Evolutionary conservation across 2,329 filamentous ascomycete genomes (phyloP).

Genomic region (Venturia oleaginea): DNA sequence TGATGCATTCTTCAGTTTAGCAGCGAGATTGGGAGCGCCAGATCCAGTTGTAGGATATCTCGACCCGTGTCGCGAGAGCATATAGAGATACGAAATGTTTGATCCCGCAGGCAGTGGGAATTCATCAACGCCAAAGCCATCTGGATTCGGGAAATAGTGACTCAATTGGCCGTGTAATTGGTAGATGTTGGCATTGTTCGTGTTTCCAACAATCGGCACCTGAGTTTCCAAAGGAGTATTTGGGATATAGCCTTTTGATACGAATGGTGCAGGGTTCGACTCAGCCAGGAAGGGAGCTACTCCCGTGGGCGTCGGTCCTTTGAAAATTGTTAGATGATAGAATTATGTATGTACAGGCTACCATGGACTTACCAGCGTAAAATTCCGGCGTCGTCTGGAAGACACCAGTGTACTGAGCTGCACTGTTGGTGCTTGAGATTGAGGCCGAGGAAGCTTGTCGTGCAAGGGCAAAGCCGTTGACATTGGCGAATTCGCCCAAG

Average conservation of each 20-base stretch:
- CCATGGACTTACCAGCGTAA: background rate
- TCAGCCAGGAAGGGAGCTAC: constrained; percentile 61
- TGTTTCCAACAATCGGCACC: constrained; percentile 53
- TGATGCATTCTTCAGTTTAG: constrained; percentile 47
- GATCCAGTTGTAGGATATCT: constrained; percentile 59
- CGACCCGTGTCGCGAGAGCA: constrained; percentile 65
- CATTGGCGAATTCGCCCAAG: constrained; percentile 5
- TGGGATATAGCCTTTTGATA: constrained; percentile 52
- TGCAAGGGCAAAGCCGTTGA: background rate
- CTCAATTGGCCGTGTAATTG: constrained; percentile 59
- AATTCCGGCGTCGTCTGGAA: constrained; percentile 13
- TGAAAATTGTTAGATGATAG: background rate
- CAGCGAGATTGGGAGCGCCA: constrained; percentile 46
- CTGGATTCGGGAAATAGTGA: constrained; percentile 59
- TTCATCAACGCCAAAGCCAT: constrained; percentile 65
- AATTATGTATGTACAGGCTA: background rate
- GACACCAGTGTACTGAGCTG: constrained; percentile 5
- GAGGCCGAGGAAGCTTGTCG: background rate
- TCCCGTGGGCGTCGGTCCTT: constrained; percentile 62
- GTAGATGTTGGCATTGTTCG: constrained; percentile 57
- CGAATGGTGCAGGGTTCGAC: constrained; percentile 57
- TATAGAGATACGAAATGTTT: constrained; percentile 60
- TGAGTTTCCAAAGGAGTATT: constrained; percentile 64
- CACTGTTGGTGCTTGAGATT: background rate
- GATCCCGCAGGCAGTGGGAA: constrained; percentile 57